Base-by-base conservation (phyloP, 2,329 filamentous ascomycete genomes). In the Truncatella angustata region DNA sequence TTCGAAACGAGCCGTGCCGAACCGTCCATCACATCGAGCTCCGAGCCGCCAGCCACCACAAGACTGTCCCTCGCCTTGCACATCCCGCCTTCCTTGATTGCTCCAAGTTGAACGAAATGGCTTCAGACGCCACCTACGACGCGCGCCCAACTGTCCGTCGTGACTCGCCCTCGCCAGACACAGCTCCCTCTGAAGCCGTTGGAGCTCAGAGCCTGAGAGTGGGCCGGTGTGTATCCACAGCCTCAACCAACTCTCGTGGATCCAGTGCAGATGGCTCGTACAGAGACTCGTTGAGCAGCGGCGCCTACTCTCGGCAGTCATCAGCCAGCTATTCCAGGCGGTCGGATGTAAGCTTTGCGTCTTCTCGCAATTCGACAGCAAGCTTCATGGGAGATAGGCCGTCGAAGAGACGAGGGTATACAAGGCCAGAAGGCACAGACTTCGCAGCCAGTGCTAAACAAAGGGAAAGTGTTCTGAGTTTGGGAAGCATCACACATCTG, bases 401-500 rank as follows among this genome's bases (percentile, higher is more conserved):
- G 20, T 51, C 66, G 5, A 76, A 84, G 54, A 80, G 90, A 62
- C 82, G 91, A 56, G 92, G 92, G 39, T 97, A 93, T 73, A 89
- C 95, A 73, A 83, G 92, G 46, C 91, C 92, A 1, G 88, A 91
- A 67, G 90, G 86, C 50, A 95, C 90, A 48, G 83, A 91, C 63
- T 99, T 97, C 69, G 90, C 94, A 23, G 88, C 89, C 54, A 97
- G 92, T 52, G 94, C 94, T 43, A 86, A 85, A 66, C 91, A 91
- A 47, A 82, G 94, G 57, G 93, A 99, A 69, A 97, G 92, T 66
- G 94, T 99, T 58, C 87, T 97, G 83, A 96, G 91, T 65, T 74
- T 99, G 56, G 94, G 94, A 50, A 97, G 92, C 70, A 99, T 99
- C 63, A 91, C 92, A 51, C 94, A 99, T 73, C 77, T 99, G 65